Conservation (phyloP, 2,329 filamentous ascomycete species). For the Onygenales sp. region DNA sequence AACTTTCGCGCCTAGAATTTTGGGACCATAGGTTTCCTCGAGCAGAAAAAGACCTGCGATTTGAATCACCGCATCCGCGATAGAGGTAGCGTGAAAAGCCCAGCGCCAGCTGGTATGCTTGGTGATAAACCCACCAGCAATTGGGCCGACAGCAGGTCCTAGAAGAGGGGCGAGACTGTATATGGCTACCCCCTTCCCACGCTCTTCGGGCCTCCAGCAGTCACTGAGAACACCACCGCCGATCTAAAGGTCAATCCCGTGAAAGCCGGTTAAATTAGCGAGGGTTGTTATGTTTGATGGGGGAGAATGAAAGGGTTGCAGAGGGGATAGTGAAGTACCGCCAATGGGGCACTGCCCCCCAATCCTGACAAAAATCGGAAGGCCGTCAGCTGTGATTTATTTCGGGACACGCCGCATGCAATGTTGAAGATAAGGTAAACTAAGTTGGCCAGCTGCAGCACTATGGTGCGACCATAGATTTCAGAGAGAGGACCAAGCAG, state of each 20-base stretch:
- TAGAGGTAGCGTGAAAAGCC: slow-evolving; percentile 60
- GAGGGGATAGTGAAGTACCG: slow-evolving; percentile 22
- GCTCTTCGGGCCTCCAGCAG: slow-evolving; percentile 50
- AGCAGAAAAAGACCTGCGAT: slow-evolving; percentile 51
- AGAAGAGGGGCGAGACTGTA: slow-evolving; percentile 55
- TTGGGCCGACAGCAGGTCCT: slow-evolving; percentile 55
- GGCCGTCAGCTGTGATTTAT: slow-evolving; percentile 44
- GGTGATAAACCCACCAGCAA: slow-evolving; percentile 56
- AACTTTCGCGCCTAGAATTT: slow-evolving; percentile 52
- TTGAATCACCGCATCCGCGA: slow-evolving; percentile 53
- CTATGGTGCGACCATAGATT: slow-evolving; percentile 44
- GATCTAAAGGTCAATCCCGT: slow-evolving; percentile 19
- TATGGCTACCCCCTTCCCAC: slow-evolving; percentile 52
- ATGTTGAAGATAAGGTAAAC: slow-evolving; percentile 50
- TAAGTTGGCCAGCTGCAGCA: slow-evolving; percentile 46
- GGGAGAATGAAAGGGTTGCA: slow-evolving; percentile 9
- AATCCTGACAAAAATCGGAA: slow-evolving; percentile 50
- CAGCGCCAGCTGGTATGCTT: slow-evolving; percentile 59
- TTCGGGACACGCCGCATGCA: slow-evolving; percentile 47
- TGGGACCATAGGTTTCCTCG: slow-evolving; percentile 56
- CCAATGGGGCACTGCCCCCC: slow-evolving; percentile 47
- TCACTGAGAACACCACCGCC: slow-evolving; percentile 45
- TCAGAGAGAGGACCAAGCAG: slow-evolving; percentile 45
- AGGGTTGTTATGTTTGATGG: background rate
- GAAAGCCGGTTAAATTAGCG: background rate